Conservation (phyloP, 371 early-diverging fungal species). For the Rhizopus stolonifer region DNA sequence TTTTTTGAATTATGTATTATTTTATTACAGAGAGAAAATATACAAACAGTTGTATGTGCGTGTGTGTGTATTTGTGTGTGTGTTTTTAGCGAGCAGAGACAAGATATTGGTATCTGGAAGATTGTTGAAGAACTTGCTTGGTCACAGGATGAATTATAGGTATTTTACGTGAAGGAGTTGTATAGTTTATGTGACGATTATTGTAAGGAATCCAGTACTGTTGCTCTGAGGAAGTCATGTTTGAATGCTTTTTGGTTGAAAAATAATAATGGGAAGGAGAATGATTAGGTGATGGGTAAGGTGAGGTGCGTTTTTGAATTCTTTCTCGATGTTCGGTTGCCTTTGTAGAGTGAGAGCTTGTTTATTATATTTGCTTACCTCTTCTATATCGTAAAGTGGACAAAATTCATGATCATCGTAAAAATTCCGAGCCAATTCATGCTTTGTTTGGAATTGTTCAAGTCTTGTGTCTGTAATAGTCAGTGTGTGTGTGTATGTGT, state of each 20-base stretch:
- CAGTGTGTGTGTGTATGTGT: no score
- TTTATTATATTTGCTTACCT: conserved; percentile 15
- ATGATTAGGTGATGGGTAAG: conserved; percentile 35
- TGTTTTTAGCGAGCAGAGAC: no score
- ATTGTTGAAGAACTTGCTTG: no score
- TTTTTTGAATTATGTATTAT: no score
- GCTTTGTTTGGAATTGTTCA: conserved; percentile 37
- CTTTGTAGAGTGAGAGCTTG: neutral
- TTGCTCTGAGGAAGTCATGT: conserved; percentile 40
- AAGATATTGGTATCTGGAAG: no score
- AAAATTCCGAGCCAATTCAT: conserved; percentile 45
- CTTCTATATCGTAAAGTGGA: conserved; percentile 30
- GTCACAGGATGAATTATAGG: no score
- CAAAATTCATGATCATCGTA: conserved; percentile 48
- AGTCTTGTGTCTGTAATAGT: conserved; percentile 18
- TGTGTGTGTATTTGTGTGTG: no score
- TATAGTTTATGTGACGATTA: neutral
- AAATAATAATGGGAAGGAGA: conserved; percentile 22
- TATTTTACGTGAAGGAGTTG: no score
- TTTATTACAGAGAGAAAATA: no score
- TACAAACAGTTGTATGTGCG: no score
- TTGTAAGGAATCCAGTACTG: conserved; percentile 30
- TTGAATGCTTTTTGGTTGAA: conserved; percentile 26
- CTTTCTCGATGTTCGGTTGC: conserved; percentile 37
- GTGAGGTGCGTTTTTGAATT: conserved; percentile 40